Evolutionary conservation across 768 basidiomycete genomes (phyloP).

Genomic region (Peribolospora baueri): DNA sequence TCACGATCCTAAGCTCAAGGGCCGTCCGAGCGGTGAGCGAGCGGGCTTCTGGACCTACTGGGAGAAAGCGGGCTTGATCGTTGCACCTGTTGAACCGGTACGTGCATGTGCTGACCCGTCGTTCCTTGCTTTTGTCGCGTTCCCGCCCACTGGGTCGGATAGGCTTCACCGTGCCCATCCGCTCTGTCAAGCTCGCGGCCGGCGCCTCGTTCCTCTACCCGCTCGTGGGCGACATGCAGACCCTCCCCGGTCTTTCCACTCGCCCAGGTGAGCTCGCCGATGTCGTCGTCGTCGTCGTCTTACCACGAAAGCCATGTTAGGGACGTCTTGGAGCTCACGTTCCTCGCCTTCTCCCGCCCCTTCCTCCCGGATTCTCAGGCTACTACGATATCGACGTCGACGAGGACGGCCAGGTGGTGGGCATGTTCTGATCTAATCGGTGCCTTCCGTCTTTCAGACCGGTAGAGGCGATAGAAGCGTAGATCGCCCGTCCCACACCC

Average conservation of each 20-base stretch:
- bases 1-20: conserved; percentile 51
- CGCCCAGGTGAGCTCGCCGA: conserved; percentile 36
- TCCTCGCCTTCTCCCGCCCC: no score
- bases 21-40: conserved; percentile 70
- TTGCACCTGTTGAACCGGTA: background rate
- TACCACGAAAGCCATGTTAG: no score
- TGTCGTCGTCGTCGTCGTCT: no score
- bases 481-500: no score
- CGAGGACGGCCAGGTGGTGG: background rate
- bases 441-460: no score
- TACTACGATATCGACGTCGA: conserved; percentile 21
- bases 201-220: conserved; percentile 94
- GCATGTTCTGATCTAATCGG: no score
- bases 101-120: background rate
- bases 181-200: conserved; percentile 61
- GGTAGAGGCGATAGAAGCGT: no score
- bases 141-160: background rate
- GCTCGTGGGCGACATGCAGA: conserved; percentile 65
- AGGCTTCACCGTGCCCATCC: conserved; percentile 85
- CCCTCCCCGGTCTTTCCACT: conserved; percentile 87
- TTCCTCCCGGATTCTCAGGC: no score
- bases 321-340: no score
- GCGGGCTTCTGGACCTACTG: conserved; percentile 35
- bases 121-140: background rate
- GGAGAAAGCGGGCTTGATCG: conserved; percentile 18